Evolutionary conservation across 495 filamentous ascomycete genomes (phyloP), one percentile per base, ranked within the genome.

Genomic region (Diplogelasinospora grovesii): DNA sequence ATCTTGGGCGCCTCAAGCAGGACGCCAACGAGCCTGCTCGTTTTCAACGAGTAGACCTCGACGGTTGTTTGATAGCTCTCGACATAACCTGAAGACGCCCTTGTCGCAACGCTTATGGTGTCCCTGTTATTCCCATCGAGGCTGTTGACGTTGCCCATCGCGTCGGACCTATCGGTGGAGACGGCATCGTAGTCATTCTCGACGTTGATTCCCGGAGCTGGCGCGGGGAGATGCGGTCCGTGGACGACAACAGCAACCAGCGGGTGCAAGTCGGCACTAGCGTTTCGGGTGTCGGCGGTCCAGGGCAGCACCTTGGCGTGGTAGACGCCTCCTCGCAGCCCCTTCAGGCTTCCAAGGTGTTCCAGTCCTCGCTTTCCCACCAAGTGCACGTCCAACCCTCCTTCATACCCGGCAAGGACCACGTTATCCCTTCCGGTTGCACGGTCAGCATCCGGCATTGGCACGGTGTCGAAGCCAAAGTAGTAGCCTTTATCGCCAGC

Each of bases 21-120:
- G 0, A 81, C 83, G 18, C 77, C 68, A 41, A 93, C 60, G 33
- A 80, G 79, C 36, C 71, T 66, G 35, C 81, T 76, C 5, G 77
- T 83, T 40, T 71, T 73, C 18, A 95, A 59, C 6, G 88, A 93
- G 55, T 87, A 90, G 1, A 95, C 69, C 41, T 94, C 86, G 3
- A 90, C 86, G 0, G 81, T 80, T 1, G 89, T 94, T 57, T 92
- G 86, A 52, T 89, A 93, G 21, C 66, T 69, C 7, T 69, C 66
- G 22, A 72, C 53, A 11, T 51, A 49, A 59, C 69, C 42, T 68
- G 66, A 22, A 11, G 46, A 20, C 32, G 27, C n/a, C 21, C 46
- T 43, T 28, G 32, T 42, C 18, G 37, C n/a, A n/a, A n/a, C n/a
- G n/a, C n/a, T n/a, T n/a, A n/a, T n/a, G n/a, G n/a, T n/a, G n/a